Conservation (phyloP, 169 alveolate species). For the Sarcocystis neurona region DNA sequence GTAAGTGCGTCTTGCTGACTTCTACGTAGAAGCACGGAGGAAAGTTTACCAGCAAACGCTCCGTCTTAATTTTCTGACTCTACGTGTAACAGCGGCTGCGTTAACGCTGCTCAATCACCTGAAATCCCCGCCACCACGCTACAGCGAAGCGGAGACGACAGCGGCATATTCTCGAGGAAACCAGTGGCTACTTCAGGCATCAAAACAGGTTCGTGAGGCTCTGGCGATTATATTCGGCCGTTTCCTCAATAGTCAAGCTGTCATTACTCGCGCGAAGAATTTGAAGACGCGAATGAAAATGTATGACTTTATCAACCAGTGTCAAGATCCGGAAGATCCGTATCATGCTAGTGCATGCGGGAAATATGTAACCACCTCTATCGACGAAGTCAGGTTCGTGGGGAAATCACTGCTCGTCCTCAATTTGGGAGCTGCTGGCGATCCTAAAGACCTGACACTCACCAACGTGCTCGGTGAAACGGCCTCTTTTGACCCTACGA, state of each 20-base stretch:
- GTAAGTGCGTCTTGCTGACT: too few relatives aligned
- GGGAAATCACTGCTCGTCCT: conserved; percentile 40
- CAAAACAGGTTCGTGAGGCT: background rate
- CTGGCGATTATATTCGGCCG: conserved; percentile 19
- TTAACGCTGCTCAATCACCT: too few relatives aligned
- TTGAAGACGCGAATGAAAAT: conserved; percentile 41
- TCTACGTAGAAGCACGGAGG: too few relatives aligned
- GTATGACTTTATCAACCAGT: conserved; percentile 37
- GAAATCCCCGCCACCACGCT: too few relatives aligned
- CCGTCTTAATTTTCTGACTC: too few relatives aligned
- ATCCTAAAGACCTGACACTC: conserved; percentile 30
- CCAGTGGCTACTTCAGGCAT: background rate
- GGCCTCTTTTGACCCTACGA: background rate
- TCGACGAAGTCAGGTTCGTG: conserved; percentile 43
- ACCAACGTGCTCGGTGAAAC: background rate
- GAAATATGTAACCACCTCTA: conserved; percentile 40
- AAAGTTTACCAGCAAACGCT: too few relatives aligned
- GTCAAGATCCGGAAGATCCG: conserved; percentile 28
- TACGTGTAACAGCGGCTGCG: too few relatives aligned
- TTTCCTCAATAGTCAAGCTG: conserved; percentile 33
- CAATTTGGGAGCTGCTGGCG: conserved; percentile 18
- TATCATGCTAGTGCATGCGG: conserved; percentile 48
- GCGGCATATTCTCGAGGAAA: too few relatives aligned
- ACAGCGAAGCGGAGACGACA: too few relatives aligned
- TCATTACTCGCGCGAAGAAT: conserved; percentile 37